These are phyloP conservation scores for Helichrysum umbraculigerum DNA, from an alignment of 129 eudicot species.

Conservation along the genomic window DNA sequence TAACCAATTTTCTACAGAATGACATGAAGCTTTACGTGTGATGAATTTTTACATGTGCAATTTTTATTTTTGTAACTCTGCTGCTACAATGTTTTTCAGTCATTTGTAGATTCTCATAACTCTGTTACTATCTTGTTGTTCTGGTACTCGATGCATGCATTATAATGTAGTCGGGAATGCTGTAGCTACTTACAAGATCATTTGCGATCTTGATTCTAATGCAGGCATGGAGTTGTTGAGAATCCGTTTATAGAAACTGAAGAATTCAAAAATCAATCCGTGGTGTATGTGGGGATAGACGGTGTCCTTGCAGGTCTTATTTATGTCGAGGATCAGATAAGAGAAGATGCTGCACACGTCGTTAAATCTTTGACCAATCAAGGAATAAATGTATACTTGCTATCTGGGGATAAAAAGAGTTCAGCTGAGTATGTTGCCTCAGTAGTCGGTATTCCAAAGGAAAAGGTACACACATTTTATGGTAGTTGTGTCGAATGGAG, in stretches of 20 bases:
- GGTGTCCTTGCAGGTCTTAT: slow-evolving; percentile 81
- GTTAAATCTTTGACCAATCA: slow-evolving; percentile 61
- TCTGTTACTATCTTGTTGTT: background rate
- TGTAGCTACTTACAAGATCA: background rate
- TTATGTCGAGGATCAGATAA: slow-evolving; percentile 94
- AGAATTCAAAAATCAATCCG: slow-evolving; percentile 81
- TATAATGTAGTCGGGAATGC: background rate
- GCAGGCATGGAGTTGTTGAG: slow-evolving; percentile 80
- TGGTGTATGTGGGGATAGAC: slow-evolving; percentile 90
- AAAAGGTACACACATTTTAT: slow-evolving; percentile 48
- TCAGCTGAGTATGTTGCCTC: slow-evolving; percentile 97
- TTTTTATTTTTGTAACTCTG: background rate
- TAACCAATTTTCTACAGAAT: slow-evolving; percentile 20
- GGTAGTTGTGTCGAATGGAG: background rate
- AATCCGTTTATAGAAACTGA: slow-evolving; percentile 72
- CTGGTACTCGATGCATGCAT: background rate
- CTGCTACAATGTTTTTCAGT: background rate
- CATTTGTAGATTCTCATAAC: background rate
- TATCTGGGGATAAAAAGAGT: slow-evolving; percentile 90
- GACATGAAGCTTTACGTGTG: background rate
- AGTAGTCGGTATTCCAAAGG: slow-evolving; percentile 84
- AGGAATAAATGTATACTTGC: slow-evolving; percentile 76
- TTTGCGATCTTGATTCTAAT: background rate
- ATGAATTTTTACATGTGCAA: background rate
- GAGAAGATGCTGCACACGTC: slow-evolving; percentile 94